A percentile compares a stretch with the other conserved stretches of the same genome.
These are phyloP conservation scores for Pleurotus salmoneostramineus DNA, from an alignment of 768 basidiomycete genomes.

Conservation along the genomic window DNA sequence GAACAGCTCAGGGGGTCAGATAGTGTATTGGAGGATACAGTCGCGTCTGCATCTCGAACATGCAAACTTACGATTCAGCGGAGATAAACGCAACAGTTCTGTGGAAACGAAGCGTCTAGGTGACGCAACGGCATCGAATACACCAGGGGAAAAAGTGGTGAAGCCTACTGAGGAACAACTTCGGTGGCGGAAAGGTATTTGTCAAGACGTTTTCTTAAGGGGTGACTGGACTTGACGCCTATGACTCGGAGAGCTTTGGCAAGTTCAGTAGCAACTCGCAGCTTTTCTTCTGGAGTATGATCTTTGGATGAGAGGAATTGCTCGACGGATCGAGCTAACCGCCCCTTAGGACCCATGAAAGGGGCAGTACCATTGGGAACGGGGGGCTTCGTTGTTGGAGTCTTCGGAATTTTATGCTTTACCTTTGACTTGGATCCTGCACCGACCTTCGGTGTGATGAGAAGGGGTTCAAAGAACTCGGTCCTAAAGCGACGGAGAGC, in stretches of 20 bases:
- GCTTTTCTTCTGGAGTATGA: slow-evolving; percentile 41
- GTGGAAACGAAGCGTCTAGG: not conserved
- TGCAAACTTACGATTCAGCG: not conserved
- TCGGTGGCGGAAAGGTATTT: slow-evolving; percentile 39
- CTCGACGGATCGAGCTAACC: slow-evolving; percentile 65
- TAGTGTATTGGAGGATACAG: not conserved
- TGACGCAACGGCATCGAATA: not conserved
- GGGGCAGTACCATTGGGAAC: slow-evolving; percentile 28
- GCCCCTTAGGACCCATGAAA: slow-evolving; percentile 53
- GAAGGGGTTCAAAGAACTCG: slow-evolving; percentile 67
- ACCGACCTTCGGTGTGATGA: slow-evolving; percentile 57
- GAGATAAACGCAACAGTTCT: not conserved
- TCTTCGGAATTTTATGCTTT: slow-evolving; percentile 45
- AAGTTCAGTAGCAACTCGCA: slow-evolving; percentile 44
- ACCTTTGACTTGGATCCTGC: slow-evolving; percentile 32
- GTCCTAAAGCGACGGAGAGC: slow-evolving; percentile 70
- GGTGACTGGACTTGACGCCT: slow-evolving; percentile 61
- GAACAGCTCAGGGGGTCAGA: not conserved
- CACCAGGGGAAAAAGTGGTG: not conserved
- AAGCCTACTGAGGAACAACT: not conserved
- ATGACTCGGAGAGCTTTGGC: slow-evolving; percentile 43
- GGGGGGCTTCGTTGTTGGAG: slow-evolving; percentile 12
- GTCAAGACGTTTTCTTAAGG: slow-evolving; percentile 65
- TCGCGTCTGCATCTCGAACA: not conserved
- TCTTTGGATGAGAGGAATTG: slow-evolving; percentile 54